Evolutionary conservation across 2,329 filamentous ascomycete species (phyloP).

Genomic region (Celoporthe dispersa): DNA sequence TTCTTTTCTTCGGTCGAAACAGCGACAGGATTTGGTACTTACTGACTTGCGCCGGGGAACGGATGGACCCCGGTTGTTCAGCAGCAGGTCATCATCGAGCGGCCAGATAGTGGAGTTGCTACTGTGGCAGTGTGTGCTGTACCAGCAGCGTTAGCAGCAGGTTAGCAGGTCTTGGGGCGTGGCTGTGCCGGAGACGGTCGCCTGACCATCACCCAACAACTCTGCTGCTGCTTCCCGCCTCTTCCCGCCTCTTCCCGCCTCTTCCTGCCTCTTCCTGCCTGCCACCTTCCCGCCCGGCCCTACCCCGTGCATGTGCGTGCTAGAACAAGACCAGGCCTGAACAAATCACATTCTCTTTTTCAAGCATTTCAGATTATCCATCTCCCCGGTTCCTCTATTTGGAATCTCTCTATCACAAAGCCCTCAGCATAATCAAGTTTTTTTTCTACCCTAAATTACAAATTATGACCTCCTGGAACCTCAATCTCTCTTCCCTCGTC

Average conservation of each 20-base stretch:
- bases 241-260: not conserved
- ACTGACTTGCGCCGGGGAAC: not conserved
- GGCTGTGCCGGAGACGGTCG: slow-evolving; percentile 2
- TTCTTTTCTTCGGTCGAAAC: not conserved
- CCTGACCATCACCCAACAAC: not conserved
- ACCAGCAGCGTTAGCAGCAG: not conserved
- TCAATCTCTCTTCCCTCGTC: not conserved
- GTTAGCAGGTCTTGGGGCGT: not conserved
- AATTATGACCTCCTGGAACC: not conserved
- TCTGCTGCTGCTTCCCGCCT: not conserved
- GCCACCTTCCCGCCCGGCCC: not conserved
- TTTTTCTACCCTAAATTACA: not conserved
- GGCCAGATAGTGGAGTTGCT: not conserved
- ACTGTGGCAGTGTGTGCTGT: not conserved
- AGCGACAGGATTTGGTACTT: not conserved
- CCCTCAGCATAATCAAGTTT: not conserved
- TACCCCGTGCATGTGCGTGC: not conserved
- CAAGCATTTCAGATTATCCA: not conserved
- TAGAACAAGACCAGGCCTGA: not conserved
- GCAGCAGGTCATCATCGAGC: not conserved
- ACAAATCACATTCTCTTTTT: not conserved
- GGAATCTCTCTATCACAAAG: not conserved
- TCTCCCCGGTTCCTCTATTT: not conserved
- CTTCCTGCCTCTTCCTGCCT: not conserved
- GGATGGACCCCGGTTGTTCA: not conserved